A percentile compares a stretch with the other conserved stretches of the same genome.
Evolutionary conservation across 2,329 filamentous ascomycete genomes (phyloP).

Genomic region (Phaeosphaeriaceae sp.): DNA sequence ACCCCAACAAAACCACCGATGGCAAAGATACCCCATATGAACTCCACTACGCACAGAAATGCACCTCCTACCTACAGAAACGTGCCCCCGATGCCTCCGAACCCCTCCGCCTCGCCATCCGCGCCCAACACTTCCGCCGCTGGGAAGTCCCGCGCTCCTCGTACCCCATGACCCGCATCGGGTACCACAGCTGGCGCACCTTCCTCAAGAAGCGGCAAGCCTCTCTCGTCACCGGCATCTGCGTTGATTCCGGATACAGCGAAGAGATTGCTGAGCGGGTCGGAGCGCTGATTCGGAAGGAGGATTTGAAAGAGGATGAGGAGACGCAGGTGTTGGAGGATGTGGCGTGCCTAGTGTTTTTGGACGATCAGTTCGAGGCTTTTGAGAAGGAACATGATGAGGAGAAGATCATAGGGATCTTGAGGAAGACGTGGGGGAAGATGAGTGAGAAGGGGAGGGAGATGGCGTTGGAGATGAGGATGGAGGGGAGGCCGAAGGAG

Average conservation of each 20-base stretch:
- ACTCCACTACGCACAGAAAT: conserved; percentile 80
- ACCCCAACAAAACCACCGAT: conserved; percentile 62
- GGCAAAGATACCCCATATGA: conserved; percentile 70
- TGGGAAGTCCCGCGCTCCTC: conserved; percentile 81
- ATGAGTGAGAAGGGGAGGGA: conserved; percentile 46
- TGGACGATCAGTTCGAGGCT: conserved; percentile 84
- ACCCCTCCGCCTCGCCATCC: conserved; percentile 74
- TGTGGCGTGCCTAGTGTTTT: conserved; percentile 84
- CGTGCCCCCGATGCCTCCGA: conserved; percentile 69
- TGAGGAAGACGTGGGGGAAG: conserved; percentile 52
- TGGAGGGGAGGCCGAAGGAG: conserved; percentile 38
- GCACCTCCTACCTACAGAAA: conserved; percentile 74
- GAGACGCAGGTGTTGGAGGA: conserved; percentile 83
- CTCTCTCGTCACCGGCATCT: conserved; percentile 63
- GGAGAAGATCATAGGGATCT: conserved; percentile 71
- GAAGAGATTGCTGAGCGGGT: conserved; percentile 66
- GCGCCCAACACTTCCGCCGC: conserved; percentile 83
- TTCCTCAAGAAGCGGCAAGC: conserved; percentile 76
- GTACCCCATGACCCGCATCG: conserved; percentile 76
- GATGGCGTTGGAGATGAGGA: conserved; percentile 43
- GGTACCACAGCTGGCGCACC: conserved; percentile 82
- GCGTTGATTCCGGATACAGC: conserved; percentile 58
- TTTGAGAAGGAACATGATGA: conserved; percentile 79
- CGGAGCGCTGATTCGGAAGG: conserved; percentile 78
- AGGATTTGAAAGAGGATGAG: conserved; percentile 68